A percentile compares a stretch with the other conserved stretches of the same genome.
Conservation (phyloP, 495 filamentous ascomycete genomes). For the Paragyromitra xinjiangensis region DNA sequence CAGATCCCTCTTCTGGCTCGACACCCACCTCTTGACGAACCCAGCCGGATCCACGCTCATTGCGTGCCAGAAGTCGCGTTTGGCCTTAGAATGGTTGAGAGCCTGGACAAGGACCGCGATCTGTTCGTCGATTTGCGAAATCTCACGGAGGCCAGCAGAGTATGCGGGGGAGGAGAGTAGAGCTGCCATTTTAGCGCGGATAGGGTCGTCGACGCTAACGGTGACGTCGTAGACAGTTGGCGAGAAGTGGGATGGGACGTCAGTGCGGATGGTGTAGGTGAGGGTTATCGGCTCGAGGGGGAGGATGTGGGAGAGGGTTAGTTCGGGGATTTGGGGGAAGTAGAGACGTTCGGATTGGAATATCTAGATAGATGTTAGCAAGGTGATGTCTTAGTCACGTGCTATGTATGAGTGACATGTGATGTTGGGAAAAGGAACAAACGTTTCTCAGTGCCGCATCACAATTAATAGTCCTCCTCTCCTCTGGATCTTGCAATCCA, state of each 20-base stretch:
- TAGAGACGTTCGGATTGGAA: slow-evolving; percentile 79
- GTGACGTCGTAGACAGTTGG: slow-evolving; percentile 89
- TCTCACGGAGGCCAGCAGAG: slow-evolving; percentile 71
- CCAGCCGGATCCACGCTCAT: slow-evolving; percentile 80
- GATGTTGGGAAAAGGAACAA: slow-evolving; percentile 53
- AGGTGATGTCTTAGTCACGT: neutral
- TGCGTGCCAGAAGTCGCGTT: slow-evolving; percentile 80
- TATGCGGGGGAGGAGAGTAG: slow-evolving; percentile 68
- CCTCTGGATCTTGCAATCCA: slow-evolving; percentile 89
- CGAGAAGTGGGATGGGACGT: slow-evolving; percentile 77
- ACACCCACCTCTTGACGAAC: slow-evolving; percentile 85
- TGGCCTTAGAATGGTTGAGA: slow-evolving; percentile 79
- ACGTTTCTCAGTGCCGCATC: slow-evolving; percentile 82
- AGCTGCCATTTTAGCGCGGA: slow-evolving; percentile 71
- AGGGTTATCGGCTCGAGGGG: slow-evolving; percentile 84
- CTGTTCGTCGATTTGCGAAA: slow-evolving; percentile 79
- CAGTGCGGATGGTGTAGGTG: slow-evolving; percentile 91
- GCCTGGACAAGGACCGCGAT: slow-evolving; percentile 81
- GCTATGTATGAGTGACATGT: neutral
- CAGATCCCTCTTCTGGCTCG: slow-evolving; percentile 85
- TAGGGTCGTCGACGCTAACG: slow-evolving; percentile 83
- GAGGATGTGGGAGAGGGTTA: slow-evolving; percentile 75
- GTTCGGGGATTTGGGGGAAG: slow-evolving; percentile 87
- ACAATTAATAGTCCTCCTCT: slow-evolving; percentile 88
- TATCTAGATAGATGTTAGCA: slow-evolving; percentile 66